These are phyloP conservation scores for Corymbia citriodora DNA, from an alignment of 441 rosid species.

Conservation along the genomic window DNA sequence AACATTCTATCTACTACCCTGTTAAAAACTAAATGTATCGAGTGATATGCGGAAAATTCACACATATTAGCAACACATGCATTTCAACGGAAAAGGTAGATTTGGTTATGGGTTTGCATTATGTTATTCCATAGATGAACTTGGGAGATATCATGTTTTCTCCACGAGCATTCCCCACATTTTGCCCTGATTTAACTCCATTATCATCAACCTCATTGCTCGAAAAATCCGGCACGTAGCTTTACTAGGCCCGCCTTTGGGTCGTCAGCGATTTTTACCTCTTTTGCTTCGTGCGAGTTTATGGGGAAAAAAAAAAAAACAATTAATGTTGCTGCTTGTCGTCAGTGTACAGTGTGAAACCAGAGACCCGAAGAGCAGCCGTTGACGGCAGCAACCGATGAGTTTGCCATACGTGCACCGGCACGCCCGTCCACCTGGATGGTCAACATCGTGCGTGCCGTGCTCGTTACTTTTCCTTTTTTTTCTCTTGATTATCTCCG, in stretches of 20 bases:
- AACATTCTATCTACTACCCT: background rate
- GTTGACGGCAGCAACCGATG: background rate
- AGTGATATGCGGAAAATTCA: background rate
- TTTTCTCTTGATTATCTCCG: background rate
- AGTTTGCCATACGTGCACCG: background rate
- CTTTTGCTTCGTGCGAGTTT: too few relatives aligned
- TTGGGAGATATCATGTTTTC: background rate
- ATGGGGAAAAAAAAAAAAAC: background rate
- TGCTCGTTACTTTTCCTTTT: background rate
- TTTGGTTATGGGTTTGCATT: background rate
- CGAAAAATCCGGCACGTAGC: background rate
- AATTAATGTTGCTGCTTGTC: background rate
- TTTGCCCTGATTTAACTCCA: background rate
- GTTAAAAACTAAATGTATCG: background rate
- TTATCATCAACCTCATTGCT: background rate
- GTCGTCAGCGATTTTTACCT: too few relatives aligned
- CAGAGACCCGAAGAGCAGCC: background rate
- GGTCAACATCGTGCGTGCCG: background rate
- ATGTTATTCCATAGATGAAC: background rate
- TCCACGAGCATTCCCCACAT: background rate
- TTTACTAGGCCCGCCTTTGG: too few relatives aligned
- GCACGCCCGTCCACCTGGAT: background rate
- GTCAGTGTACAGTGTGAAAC: background rate
- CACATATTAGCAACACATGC: background rate
- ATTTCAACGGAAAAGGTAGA: background rate